Base-by-base conservation (phyloP, 169 alveolate genomes). In the Cryptosporidium viatorum region DNA sequence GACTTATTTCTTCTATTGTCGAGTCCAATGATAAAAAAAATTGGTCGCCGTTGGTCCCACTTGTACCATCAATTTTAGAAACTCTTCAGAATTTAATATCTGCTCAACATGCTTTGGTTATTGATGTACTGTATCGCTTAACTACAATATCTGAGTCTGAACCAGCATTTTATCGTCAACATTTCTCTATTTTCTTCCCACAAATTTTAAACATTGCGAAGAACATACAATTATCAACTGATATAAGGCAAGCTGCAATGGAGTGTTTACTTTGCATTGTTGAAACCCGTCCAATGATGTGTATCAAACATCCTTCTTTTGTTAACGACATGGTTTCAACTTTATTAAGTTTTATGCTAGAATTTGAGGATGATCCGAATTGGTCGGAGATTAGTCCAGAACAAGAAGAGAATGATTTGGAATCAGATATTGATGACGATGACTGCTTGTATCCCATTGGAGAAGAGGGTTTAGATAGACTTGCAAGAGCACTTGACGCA, bases 381-480 rank as follows among this genome's bases (percentile, higher is more conserved):
- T 80, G 89, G 89, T 43, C 89, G 21, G 89, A 62, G 45, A 14
- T 80, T 58, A 85, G 94, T 33, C 93, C 93, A 71, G 94, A 94
- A 35, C 96, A 95, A 73, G 94, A 96, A 94, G 91, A 94, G 85
- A 95, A 95, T 70, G 93, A 95, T 29, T 92, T 93, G 12, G 95
- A 92, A 55, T 96, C 94, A 51, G 96, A 94, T 37, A 93, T 94
- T 26, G 95, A 92, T 33, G 97, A 95, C 35, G 93, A 84, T 29
- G 96, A 95, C 55, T 93, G 95, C 39, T 85, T 95, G 16, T 95
- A 95, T 60, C 96, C 94, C 52, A 95, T 94, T 7, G 96, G 97
- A 6, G 97, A 95, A 55, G 97, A 95, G 84, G 94, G 96, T 8
- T 51, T 95, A 70, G 97, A 95, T 62, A 73, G 97, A 37, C 92